Base-by-base conservation (phyloP, 805 yeast genomes). In the Yarrowia hollandica region DNA sequence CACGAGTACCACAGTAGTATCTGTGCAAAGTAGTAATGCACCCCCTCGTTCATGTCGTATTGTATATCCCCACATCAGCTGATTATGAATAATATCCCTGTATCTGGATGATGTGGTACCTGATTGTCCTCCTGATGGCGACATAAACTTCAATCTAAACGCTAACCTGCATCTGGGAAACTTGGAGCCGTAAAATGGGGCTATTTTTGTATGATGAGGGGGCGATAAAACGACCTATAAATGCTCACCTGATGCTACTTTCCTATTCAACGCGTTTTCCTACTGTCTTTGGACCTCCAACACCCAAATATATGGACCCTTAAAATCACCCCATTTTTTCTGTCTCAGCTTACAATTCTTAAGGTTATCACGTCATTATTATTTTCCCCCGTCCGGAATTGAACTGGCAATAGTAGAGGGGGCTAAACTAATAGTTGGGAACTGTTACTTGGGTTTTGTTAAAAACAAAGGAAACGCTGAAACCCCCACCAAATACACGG, bases 101-200 rank as follows among this genome's bases (percentile, higher is more conserved):
- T n/a, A n/a, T n/a, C n/a, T n/a, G n/a, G n/a, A n/a, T n/a, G n/a
- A n/a, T n/a, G n/a, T n/a, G n/a, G 44, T 39, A 15, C 44, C 44
- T 39, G 44, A 39, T 39, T 22, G 44, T 39, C 30, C 44, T 22
- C 44, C n/a, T 39, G 44, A 39, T 39, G 44, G n/a, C 44, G 15
- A 39, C 44, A 39, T 39, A 22, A 8, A 15, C 30, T 39, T 39
- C n/a, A n/a, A n/a, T n/a, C n/a, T n/a, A n/a, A n/a, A n/a, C n/a
- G n/a, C n/a, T n/a, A n/a, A n/a, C n/a, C n/a, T n/a, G n/a, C n/a
- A n/a, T n/a, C n/a, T n/a, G n/a, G n/a, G n/a, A n/a, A 16, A 2
- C 10, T 22, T n/a, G 18, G 44, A 23, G 42, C 7, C 30, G 30
- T 19, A 19, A 23, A 0, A 0, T 10, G 4, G 21, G 44, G 9